Conservation (phyloP, 73 alveolate genomes). For the Urostyla sp. region DNA sequence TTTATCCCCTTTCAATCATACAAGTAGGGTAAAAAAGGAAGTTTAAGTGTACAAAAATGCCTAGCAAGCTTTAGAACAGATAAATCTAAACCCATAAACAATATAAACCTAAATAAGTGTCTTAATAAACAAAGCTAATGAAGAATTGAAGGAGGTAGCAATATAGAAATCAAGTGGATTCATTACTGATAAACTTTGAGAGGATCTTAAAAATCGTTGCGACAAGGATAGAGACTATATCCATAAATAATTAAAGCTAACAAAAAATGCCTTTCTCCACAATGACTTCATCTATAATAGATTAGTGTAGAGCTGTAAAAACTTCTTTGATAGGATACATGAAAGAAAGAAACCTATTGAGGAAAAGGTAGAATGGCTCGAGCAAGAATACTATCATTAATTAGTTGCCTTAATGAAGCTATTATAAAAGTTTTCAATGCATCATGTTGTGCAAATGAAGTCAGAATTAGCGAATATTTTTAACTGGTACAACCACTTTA, state of each 20-base stretch:
- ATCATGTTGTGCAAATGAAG: slow-evolving; percentile 20
- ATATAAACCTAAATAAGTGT: background rate
- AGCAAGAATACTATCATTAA: slow-evolving; percentile 30
- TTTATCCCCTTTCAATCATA: too few relatives aligned
- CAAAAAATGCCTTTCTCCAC: slow-evolving; percentile 34
- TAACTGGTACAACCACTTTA: slow-evolving; percentile 35
- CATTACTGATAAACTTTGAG: background rate
- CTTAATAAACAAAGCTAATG: slow-evolving; percentile 20
- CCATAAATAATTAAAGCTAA: slow-evolving; percentile 2
- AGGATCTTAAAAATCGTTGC: background rate
- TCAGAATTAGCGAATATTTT: slow-evolving; percentile 32
- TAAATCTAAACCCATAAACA: background rate
- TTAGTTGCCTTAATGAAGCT: slow-evolving; percentile 2
- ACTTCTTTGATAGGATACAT: slow-evolving; percentile 7
- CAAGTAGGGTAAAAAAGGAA: too few relatives aligned
- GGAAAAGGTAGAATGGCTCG: slow-evolving; percentile 46
- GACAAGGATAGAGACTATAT: background rate
- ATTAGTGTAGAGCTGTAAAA: slow-evolving; percentile 23
- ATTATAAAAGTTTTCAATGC: background rate
- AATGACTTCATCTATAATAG: slow-evolving; percentile 38
- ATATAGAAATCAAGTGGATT: slow-evolving; percentile 3
- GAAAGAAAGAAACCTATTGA: background rate
- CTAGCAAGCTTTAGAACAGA: background rate
- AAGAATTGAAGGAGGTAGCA: slow-evolving; percentile 5
- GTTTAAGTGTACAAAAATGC: background rate